These are phyloP conservation scores for Mycocentrospora acerina DNA, from an alignment of 2,329 filamentous ascomycete genomes.

Conservation along the genomic window DNA sequence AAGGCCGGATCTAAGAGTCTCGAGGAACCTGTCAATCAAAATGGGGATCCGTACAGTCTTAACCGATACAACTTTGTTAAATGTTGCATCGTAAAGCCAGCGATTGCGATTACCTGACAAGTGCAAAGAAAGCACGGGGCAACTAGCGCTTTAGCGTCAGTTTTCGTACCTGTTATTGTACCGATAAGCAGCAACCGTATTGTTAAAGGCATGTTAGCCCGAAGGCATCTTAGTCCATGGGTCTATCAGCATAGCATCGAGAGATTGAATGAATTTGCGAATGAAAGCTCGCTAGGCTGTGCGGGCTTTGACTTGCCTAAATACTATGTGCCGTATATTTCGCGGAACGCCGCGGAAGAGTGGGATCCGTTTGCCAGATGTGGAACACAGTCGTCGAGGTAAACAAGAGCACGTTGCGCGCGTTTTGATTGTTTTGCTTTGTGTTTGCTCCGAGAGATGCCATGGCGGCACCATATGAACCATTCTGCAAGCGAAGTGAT, in stretches of 20 bases:
- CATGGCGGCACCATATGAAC: too few species aligned
- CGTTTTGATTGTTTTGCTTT: too few species aligned
- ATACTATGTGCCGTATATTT: slow-evolving; percentile 47
- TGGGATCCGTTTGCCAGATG: slow-evolving; percentile 55
- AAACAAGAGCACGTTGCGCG: slow-evolving; percentile 29
- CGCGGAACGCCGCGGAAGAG: slow-evolving; percentile 53
- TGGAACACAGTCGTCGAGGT: slow-evolving; percentile 40
- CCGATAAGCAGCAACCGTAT: slow-evolving; percentile 43
- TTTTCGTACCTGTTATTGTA: slow-evolving; percentile 40
- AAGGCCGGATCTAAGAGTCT: slow-evolving; percentile 44
- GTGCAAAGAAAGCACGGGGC: slow-evolving; percentile 36
- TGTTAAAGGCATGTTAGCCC: slow-evolving; percentile 33
- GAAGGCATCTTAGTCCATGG: slow-evolving; percentile 46
- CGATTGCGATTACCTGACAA: slow-evolving; percentile 41
- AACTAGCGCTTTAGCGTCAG: slow-evolving; percentile 44
- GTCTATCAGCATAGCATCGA: slow-evolving; percentile 45
- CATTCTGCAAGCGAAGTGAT: neutral
- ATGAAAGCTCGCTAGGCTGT: slow-evolving; percentile 52
- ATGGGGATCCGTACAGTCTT: slow-evolving; percentile 47
- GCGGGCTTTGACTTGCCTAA: slow-evolving; percentile 41
- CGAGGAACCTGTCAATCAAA: slow-evolving; percentile 40
- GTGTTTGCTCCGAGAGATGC: too few species aligned
- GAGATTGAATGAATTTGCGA: slow-evolving; percentile 53
- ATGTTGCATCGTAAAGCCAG: slow-evolving; percentile 45
- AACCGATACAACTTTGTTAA: slow-evolving; percentile 48